A percentile compares a stretch with the other conserved stretches of the same genome.
These are phyloP conservation scores for Lentinus brumalis DNA, from an alignment of 768 basidiomycete genomes.

Conservation along the genomic window DNA sequence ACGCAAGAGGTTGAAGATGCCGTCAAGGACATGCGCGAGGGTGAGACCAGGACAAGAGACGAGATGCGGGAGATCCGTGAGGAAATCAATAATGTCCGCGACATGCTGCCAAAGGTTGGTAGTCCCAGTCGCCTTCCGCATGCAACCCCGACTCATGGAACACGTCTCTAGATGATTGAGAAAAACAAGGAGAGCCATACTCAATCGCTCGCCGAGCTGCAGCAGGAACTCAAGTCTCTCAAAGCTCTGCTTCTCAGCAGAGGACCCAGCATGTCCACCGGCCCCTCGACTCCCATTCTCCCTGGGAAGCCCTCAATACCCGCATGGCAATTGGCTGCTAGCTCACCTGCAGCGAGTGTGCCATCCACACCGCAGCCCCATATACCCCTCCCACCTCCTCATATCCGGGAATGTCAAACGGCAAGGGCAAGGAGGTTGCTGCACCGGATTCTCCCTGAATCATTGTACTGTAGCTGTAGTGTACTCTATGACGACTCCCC, in stretches of 20 bases:
- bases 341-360: constrained; percentile 8
- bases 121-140: neutral
- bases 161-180: constrained; percentile 79
- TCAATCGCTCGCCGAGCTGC: constrained; percentile 82
- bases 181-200: constrained; percentile 87
- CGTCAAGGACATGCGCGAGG: constrained; percentile 74
- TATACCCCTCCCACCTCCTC: constrained; percentile 16
- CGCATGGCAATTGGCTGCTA: constrained; percentile 80
- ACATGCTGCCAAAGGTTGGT: constrained; percentile 89
- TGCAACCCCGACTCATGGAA: neutral
- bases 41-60: constrained; percentile 76
- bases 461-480: neutral
- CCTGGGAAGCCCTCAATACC: constrained; percentile 77
- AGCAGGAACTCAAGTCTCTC: constrained; percentile 92
- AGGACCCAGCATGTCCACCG: constrained; percentile 52
- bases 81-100: constrained; percentile 86
- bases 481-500: neutral
- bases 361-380: constrained; percentile 19
- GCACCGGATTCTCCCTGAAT: constrained; percentile 1
- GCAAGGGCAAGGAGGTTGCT: constrained; percentile 64
- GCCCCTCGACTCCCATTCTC: constrained; percentile 49
- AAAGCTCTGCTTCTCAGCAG: constrained; percentile 86
- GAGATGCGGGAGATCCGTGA: constrained; percentile 92
- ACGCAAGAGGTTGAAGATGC: constrained; percentile 72
- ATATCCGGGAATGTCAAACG: constrained; percentile 31